Percentiles rank a stretch among this genome's conserved stretches.
These are phyloP conservation scores for Claviceps sp. DNA, from an alignment of 2,329 filamentous ascomycete species.

Conservation along the genomic window DNA sequence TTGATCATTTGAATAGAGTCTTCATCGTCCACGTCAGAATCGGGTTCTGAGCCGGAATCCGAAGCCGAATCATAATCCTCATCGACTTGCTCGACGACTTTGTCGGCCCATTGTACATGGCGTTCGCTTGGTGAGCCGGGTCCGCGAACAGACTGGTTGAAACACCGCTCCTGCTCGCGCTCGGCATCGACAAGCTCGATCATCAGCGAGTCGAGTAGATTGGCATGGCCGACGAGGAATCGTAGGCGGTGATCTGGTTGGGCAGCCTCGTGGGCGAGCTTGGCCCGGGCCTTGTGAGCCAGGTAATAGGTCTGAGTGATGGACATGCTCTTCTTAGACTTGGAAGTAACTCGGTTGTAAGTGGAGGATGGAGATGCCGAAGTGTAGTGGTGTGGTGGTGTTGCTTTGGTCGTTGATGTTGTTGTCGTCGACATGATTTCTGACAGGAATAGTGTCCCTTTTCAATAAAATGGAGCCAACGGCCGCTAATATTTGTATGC, in stretches of 20 bases:
- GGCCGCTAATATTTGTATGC: no score
- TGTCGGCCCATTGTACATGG: constrained; percentile 81
- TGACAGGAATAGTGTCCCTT: no score
- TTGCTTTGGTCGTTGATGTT: constrained; percentile 15
- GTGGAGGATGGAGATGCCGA: constrained; percentile 9
- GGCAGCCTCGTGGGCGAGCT: constrained; percentile 87
- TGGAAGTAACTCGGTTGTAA: constrained; percentile 21
- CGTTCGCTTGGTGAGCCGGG: constrained; percentile 50
- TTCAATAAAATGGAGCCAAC: no score
- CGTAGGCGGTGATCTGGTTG: constrained; percentile 88
- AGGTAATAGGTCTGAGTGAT: constrained; percentile 98
- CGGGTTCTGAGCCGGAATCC: constrained; percentile 35
- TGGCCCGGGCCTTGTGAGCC: constrained; percentile 87
- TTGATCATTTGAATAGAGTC: constrained; percentile 28
- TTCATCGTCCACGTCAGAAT: constrained; percentile 17
- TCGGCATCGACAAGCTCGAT: constrained; percentile 82
- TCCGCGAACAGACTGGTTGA: constrained; percentile 85
- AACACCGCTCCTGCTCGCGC: constrained; percentile 91
- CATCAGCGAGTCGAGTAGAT: constrained; percentile 94
- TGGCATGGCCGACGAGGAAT: constrained; percentile 92
- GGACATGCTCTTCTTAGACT: constrained; percentile 71
- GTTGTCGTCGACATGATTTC: no score
- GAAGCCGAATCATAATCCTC: constrained; percentile 50
- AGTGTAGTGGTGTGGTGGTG: constrained; percentile 13
- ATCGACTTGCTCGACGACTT: constrained; percentile 57